Percentiles rank a stretch among this genome's conserved stretches.
phyloP scores from a whole-genome alignment of 768 basidiomycete species.

The Floccularia luteovirens region DNA sequence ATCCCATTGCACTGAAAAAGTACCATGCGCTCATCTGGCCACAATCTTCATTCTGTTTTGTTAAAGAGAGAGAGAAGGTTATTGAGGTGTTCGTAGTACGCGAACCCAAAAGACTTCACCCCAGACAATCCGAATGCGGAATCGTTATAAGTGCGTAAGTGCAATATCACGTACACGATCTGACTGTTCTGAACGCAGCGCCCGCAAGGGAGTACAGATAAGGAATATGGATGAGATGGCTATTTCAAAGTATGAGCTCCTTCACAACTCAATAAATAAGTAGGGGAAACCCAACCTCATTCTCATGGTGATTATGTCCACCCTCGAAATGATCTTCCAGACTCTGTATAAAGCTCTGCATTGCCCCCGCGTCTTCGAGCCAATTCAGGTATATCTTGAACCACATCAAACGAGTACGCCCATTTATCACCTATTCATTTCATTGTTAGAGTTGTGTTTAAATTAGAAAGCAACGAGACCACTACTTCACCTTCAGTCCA shows the following conservation, averaged over 20 bases:
- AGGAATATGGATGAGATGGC: slow-evolving; percentile 84
- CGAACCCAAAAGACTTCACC: slow-evolving; percentile 27
- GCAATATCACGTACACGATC: slow-evolving; percentile 66
- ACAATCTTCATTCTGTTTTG: slow-evolving; percentile 91
- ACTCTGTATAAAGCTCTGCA: slow-evolving; percentile 51
- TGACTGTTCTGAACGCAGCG: slow-evolving; percentile 63
- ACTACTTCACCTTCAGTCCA: slow-evolving; percentile 78
- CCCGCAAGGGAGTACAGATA: slow-evolving; percentile 73
- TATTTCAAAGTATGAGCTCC: slow-evolving; percentile 13
- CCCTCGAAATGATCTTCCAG: slow-evolving; percentile 50
- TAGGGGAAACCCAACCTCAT: slow-evolving; percentile 58
- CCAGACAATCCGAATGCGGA: slow-evolving; percentile 67
- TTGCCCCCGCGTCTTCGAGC: slow-evolving; percentile 62
- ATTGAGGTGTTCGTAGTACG: neutral
- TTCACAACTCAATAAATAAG: neutral
- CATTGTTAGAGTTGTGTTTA: too few relatives aligned
- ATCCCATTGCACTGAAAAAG: slow-evolving; percentile 74
- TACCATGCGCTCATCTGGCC: slow-evolving; percentile 92
- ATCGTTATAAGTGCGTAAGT: slow-evolving; percentile 51
- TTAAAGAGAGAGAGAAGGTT: neutral
- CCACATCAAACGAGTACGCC: slow-evolving; percentile 73
- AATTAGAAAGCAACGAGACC: neutral
- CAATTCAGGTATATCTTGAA: slow-evolving; percentile 63
- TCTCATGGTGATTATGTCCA: slow-evolving; percentile 77
- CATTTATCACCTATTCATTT: slow-evolving; percentile 32